Base-by-base conservation (phyloP, 129 eudicot genomes). In the Tagetes patula region DNA sequence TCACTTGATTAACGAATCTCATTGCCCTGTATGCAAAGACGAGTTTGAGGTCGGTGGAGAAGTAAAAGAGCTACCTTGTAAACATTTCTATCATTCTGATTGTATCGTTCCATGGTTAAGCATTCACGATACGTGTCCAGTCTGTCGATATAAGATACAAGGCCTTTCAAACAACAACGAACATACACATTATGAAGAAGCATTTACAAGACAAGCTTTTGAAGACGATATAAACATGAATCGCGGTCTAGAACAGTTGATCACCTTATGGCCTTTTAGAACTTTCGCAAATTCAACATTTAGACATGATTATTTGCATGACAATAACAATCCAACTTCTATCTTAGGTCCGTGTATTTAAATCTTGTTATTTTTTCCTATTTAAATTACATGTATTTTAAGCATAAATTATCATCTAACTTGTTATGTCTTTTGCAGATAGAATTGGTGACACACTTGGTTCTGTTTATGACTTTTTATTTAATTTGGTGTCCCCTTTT, bases 1-100 rank as follows among this genome's bases (percentile, higher is more conserved):
- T 37, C 84, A 84, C 69, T 73, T 87, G 72, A 77, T 52, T 30
- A 82, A 77, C 30, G 88, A 88, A 58, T 73, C 89, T 10, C 74
- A 55, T 58, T 90, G 96, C 67, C 91, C 96, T 3, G 82, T 90
- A 56, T 90, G 96, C 63, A 90, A 90, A 71, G 96, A 90, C 4
- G 94, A 87, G 70, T 90, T 90, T 49, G 83, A 81, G 77, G 76
- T 90, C 10, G 89, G 91, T 11, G 80, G 40, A 65, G 84, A 75
- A 45, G 96, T 80, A 8, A 84, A 49, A 38, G 89, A 85, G 69
- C 75, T 90, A 42, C 94, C 91, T 1, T 90, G 96, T 70, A 85
- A 80, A 75, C 96, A 90, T 79, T 85, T 87, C 64, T 90, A 90
- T 49, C 96, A 90, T 66, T 72, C 81, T 0, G 87, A 90, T 20